Conservation (phyloP, 257 asterid species). For the Perilla frutescens region DNA sequence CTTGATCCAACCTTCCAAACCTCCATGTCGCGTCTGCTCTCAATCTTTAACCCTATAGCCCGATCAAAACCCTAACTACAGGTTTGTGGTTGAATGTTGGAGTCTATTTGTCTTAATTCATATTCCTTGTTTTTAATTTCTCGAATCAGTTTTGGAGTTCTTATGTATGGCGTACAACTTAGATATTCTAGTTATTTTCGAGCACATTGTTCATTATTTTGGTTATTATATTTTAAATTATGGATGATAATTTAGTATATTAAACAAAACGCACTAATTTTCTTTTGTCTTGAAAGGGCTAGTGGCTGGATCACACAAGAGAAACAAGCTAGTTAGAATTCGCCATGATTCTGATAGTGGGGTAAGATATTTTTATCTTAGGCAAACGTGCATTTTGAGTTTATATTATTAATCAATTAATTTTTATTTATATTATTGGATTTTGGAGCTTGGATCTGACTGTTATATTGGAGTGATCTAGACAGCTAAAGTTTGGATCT, state of each 20-base stretch:
- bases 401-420: conserved; percentile 20
- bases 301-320: conserved; percentile 87
- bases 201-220: too few relatives aligned
- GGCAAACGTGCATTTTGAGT: conserved; percentile 27
- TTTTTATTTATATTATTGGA: neutral
- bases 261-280: too few relatives aligned
- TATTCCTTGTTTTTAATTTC: too few relatives aligned
- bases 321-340: conserved; percentile 70
- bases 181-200: too few relatives aligned
- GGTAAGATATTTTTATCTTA: conserved; percentile 50
- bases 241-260: too few relatives aligned
- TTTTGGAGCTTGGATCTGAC: conserved; percentile 50
- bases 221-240: too few relatives aligned
- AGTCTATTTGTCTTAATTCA: too few relatives aligned
- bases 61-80: conserved; percentile 81
- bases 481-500: conserved; percentile 43
- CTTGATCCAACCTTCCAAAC: conserved; percentile 83
- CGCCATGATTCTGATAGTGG: conserved; percentile 75
- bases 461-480: conserved; percentile 14
- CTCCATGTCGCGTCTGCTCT: conserved; percentile 84
- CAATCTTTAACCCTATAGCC: conserved; percentile 75
- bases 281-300: too few relatives aligned
- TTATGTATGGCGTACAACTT: too few relatives aligned
- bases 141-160: too few relatives aligned
- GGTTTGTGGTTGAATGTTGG: conserved; percentile 57